A percentile compares a stretch with the other conserved stretches of the same genome.
phyloP scores from a whole-genome alignment of 148 eudicot genomes.

The Spergularia bocconei region DNA sequence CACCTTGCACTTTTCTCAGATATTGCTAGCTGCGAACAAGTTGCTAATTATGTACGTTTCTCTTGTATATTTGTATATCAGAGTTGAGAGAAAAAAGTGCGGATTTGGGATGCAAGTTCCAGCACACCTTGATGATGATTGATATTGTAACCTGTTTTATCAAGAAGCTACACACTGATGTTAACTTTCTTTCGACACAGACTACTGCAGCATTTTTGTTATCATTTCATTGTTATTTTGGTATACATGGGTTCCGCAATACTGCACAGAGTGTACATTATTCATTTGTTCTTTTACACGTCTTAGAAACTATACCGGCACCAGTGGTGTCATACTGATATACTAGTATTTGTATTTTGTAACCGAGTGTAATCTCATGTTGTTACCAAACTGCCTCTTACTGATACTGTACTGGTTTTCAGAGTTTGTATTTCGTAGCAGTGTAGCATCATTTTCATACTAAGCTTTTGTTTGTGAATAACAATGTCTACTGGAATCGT shows the following conservation, averaged over 20 bases:
- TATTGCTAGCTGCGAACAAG: background rate
- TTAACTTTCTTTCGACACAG: background rate
- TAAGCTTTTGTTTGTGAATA: too few relatives aligned
- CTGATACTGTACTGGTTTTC: background rate
- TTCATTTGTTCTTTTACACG: background rate
- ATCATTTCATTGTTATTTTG: slow-evolving; percentile 9
- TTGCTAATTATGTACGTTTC: background rate
- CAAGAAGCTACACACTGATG: background rate
- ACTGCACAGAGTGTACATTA: slow-evolving; percentile 4
- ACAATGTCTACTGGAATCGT: too few relatives aligned
- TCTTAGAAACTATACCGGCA: background rate
- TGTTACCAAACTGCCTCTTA: too few relatives aligned
- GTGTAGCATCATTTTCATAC: background rate
- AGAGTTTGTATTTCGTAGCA: background rate
- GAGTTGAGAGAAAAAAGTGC: slow-evolving; percentile 61
- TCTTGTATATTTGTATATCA: slow-evolving; percentile 28
- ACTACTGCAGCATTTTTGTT: slow-evolving; percentile 1
- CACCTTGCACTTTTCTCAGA: background rate
- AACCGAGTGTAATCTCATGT: background rate
- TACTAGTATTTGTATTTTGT: background rate
- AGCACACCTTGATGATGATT: slow-evolving; percentile 18
- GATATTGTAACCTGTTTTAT: background rate
- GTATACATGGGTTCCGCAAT: background rate
- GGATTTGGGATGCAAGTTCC: slow-evolving; percentile 90
- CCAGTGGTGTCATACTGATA: background rate